These are phyloP conservation scores for Fusarium avenaceum DNA, from an alignment of 2,329 filamentous ascomycete species.

Conservation along the genomic window DNA sequence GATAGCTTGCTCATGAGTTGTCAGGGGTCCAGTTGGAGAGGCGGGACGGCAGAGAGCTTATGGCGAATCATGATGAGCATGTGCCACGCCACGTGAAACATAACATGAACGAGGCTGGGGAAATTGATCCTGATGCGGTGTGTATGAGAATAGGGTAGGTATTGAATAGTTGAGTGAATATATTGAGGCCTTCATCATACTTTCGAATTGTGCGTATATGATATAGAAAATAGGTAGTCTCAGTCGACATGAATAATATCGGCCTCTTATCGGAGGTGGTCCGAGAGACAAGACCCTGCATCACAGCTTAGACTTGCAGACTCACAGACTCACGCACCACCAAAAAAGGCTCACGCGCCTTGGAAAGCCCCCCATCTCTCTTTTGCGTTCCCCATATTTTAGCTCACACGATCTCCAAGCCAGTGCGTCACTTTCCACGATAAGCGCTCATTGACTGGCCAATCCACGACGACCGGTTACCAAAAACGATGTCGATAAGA, in stretches of 20 bases:
- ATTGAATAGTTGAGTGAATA: background rate
- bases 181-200: background rate
- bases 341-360: slow-evolving; percentile 32
- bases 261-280: slow-evolving; percentile 13
- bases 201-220: background rate
- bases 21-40: slow-evolving; percentile 20
- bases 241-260: background rate
- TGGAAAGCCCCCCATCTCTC: slow-evolving; percentile 5
- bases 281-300: slow-evolving; percentile 19
- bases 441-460: slow-evolving; percentile 43
- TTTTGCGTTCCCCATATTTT: slow-evolving; percentile 43
- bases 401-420: slow-evolving; percentile 46
- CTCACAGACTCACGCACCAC: slow-evolving; percentile 2
- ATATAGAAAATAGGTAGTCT: background rate
- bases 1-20: slow-evolving; percentile 30
- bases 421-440: slow-evolving; percentile 44
- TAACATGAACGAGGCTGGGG: slow-evolving; percentile 36
- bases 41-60: slow-evolving; percentile 16
- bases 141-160: background rate
- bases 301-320: background rate
- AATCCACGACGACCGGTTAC: slow-evolving; percentile 43
- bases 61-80: slow-evolving; percentile 43
- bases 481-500: slow-evolving; percentile 42
- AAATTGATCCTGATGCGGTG: background rate
- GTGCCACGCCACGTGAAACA: slow-evolving; percentile 44